A percentile compares a stretch with the other conserved stretches of the same genome.
These are phyloP conservation scores for Scalesia atractyloides DNA, from an alignment of 129 eudicot species.

Conservation along the genomic window DNA sequence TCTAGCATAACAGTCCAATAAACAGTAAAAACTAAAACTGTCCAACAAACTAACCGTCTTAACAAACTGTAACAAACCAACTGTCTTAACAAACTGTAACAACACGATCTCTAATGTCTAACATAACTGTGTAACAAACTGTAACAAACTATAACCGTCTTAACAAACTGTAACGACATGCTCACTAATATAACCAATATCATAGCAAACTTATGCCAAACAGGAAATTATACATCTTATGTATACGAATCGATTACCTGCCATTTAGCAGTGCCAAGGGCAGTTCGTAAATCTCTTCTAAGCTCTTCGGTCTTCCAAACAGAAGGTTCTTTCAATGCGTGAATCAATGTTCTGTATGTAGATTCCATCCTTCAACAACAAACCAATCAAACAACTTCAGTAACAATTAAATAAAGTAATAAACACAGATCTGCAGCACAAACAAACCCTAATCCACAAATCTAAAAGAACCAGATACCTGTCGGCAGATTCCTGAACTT, in stretches of 20 bases:
- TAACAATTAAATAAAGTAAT: background rate
- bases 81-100: too few species aligned
- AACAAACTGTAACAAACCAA: too few species aligned
- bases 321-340: constrained; percentile 59
- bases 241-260: constrained; percentile 50
- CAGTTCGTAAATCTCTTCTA: constrained; percentile 66
- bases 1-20: too few species aligned
- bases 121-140: too few species aligned
- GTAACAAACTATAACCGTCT: too few species aligned
- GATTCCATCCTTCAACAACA: constrained; percentile 82
- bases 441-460: constrained; percentile 21
- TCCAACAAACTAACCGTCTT: too few species aligned
- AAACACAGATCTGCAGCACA: background rate
- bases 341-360: constrained; percentile 76
- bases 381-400: constrained; percentile 6
- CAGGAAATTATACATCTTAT: background rate
- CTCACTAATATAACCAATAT: constrained; percentile 5
- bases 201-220: constrained; percentile 8
- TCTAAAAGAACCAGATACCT: constrained; percentile 47
- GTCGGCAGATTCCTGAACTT: constrained; percentile 95
- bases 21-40: too few species aligned
- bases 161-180: too few species aligned
- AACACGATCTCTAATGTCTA: too few species aligned
- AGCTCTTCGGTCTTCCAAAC: constrained; percentile 72
- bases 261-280: constrained; percentile 94